Percentiles rank a stretch among this genome's conserved stretches.
phyloP scores from a whole-genome alignment of 2,329 filamentous ascomycete genomes.

The Neocucurbitaria cava region DNA sequence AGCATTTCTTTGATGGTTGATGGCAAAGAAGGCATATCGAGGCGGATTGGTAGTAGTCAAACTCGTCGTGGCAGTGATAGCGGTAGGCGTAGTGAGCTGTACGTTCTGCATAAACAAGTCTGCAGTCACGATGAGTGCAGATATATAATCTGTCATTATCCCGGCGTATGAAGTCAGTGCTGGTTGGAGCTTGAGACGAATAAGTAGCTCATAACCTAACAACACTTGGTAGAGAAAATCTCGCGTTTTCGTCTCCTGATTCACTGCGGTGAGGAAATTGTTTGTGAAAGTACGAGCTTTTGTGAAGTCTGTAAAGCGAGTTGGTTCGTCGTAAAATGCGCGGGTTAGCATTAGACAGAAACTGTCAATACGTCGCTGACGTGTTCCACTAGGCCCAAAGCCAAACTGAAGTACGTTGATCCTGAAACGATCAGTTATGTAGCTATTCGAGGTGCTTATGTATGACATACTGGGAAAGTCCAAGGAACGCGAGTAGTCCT shows the following conservation, averaged over 20 bases:
- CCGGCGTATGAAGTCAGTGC: not conserved
- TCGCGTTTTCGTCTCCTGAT: not conserved
- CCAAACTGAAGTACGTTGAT: not conserved
- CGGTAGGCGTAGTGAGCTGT: not conserved
- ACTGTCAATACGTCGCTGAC: not conserved
- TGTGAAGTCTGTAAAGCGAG: not conserved
- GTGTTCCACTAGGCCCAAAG: not conserved
- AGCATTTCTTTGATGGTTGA: not conserved
- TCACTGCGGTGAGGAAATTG: not conserved
- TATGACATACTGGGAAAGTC: not conserved
- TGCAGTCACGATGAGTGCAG: not conserved
- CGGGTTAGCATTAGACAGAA: not conserved
- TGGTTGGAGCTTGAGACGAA: constrained; percentile 1
- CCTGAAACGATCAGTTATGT: not conserved
- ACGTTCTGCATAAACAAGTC: constrained; percentile 1
- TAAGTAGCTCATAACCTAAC: not conserved
- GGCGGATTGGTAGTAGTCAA: not conserved
- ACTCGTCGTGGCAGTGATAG: not conserved
- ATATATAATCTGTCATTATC: constrained; percentile 1
- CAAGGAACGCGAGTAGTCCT: not conserved
- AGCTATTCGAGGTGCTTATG: not conserved
- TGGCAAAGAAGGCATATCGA: constrained; percentile 1
- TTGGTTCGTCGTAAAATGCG: not conserved
- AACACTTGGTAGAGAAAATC: not conserved
- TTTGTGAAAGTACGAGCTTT: not conserved